Base-by-base conservation (phyloP, 805 yeast genomes). In the Schwanniomyces vanrijiae region DNA sequence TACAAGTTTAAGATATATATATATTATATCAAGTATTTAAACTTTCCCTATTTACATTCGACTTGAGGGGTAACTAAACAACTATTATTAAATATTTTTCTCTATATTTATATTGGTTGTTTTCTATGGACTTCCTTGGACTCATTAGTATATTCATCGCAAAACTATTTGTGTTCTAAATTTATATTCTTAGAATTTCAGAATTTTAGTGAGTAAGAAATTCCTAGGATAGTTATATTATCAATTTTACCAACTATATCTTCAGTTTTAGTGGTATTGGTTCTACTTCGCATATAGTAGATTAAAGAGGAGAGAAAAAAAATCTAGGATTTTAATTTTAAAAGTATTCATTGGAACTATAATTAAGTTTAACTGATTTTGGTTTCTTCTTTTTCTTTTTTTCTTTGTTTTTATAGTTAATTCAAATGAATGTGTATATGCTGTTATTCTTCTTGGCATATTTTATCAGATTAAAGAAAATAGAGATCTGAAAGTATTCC, bases 231-330 rank as follows among this genome's bases (percentile, higher is more conserved):
- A 46, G 73, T 73, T 5, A 68, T 47, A 62, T 69, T 43, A 65
- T 68, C 22, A 72, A 73, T n/a, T 59, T 68, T 45, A 60, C 68
- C 45, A 68, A 67, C 52, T 73, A 73, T 2, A 60, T 61, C 45
- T 69, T 73, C 73, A 56, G 68, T 18, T 71, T 71, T 53, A 59
- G 66, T 40, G 71, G 76, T 53, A 64, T 71, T 35, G 76, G 71
- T 56, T 61, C 68, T 21, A 75, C 75, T 13, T 61, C 73, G 21
- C 76, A 71, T 50, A 62, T 71, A 60, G 73, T 72, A 35, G 76
- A 71, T 33, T 41, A 35, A 14, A 25, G 35, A 59, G 76, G 69
- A 56, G 67, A 69, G 20, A 53, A 58, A 53, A 58, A 34, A 58
- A 58, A 37, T 71, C 76, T n/a, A 66, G 64, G 55, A 58, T 64